Evolutionary conservation across 2,329 filamentous ascomycete genomes (phyloP), one percentile per base, ranked within the genome.

Genomic region (Dothideomycetidae sp.): DNA sequence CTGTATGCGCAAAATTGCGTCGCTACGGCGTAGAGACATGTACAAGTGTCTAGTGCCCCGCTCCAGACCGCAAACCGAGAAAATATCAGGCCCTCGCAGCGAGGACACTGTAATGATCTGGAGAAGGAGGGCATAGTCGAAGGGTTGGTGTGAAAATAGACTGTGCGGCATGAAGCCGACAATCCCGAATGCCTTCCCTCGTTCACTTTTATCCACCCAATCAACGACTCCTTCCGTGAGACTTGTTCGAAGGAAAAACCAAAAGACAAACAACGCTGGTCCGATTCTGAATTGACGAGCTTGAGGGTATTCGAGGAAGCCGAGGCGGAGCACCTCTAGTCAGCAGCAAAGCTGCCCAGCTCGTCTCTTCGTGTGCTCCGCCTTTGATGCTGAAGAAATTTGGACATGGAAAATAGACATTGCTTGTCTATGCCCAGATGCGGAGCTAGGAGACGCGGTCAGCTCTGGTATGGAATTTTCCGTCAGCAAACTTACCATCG

Each of bases 401-500:
- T 23, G 36, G 29, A 42, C 31, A 30, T 9, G 10, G 17, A 17
- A 34, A 19, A n/a, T n/a, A 28, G 31, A 23, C 18, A 14, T 40
- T 29, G 28, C 15, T 17, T 42, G 33, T 45, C 54, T 49, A 68
- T 59, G 65, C 65, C 65, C 65, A 68, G 51, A 68, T 66, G 42
- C 65, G 64, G 42, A 68, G 57, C 65, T 68, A 49, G 31, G 33
- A 31, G 13, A 26, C 12, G 19, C 42, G 33, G 43, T 33, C 26
- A 23, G 14, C 28, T 5, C 12, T 31, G 26, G n/a, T 30, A 29
- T 35, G 16, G 19, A 13, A 34, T 28, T 15, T 11, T 18, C 5
- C 12, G 13, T 37, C 9, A 17, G 37, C 37, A 47, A 39, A 72
- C 84, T 67, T 73, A 96, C 90, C 70, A 93, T 73, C 54, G 90